Evolutionary conservation across 495 filamentous ascomycete species (phyloP), one percentile per base, ranked within the genome.

Genomic region (Talaromyces nanjingensis): DNA sequence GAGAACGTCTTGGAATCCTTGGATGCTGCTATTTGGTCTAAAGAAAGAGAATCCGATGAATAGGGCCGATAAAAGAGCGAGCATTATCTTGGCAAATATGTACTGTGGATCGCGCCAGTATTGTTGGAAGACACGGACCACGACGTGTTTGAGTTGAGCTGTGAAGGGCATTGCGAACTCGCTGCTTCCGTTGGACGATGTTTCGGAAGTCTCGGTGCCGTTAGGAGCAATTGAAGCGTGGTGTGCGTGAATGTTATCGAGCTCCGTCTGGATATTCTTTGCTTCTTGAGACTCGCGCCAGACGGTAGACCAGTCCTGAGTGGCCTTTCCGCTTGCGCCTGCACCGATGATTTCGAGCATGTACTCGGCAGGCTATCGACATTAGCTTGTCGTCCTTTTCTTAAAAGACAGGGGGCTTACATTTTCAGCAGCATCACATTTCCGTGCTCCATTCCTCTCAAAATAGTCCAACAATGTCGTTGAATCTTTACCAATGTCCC

Each of bases 341-440:
- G 91, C 92, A 65, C 93, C 93, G 69, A 93, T 96, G 57, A 91
- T 88, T 70, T 96, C 92, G 39, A 98, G 80, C 91, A 98, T 97
- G 90, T 91, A 96, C 76, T 98, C 93, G 20, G 93, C 93, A 29
- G 92, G 92, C 65, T n/a, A 91, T 89, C 16, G 89, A 87, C 70
- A 97, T 66, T 68, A 34, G 57, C 18, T 22, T 39, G 31, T 5
- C 6, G 5, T 34, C 29, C 4, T 49, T 49, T 18, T 49, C 16
- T 16, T 7, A 45, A 20, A 20, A 61, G 0, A 25, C 3, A 14
- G 1, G 31, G 4, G n/a, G 12, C 60, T 62, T 53, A 62, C 60
- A 62, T 62, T 94, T 16, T 88, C 88, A 18, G 86, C 83, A 12
- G 75, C 65, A 9, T 87, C 87, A 73, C 90, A 93, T 53, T 85